A percentile compares a stretch with the other conserved stretches of the same genome.
Evolutionary conservation across 2,329 filamentous ascomycete species (phyloP).

Genomic region (Monosporascus cannonballus): DNA sequence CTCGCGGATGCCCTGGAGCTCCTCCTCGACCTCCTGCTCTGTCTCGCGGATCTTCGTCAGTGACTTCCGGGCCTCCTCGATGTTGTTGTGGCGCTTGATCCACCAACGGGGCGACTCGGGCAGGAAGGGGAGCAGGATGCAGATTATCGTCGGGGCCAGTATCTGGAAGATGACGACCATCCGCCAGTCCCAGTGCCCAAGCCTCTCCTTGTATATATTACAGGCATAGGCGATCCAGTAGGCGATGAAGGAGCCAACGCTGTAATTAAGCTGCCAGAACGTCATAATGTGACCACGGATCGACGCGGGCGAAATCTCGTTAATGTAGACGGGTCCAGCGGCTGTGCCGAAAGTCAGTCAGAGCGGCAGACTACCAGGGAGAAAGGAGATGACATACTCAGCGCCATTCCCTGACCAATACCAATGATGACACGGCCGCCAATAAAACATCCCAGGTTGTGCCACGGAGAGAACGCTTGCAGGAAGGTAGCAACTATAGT

Average conservation of each 20-base stretch:
- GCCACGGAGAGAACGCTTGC: conserved; percentile 57
- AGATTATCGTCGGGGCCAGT: conserved; percentile 57
- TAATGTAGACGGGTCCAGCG: conserved; percentile 65
- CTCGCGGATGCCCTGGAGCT: conserved; percentile 58
- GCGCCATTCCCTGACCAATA: conserved; percentile 62
- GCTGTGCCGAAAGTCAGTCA: conserved; percentile 31
- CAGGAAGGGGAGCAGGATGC: conserved; percentile 56
- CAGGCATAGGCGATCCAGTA: conserved; percentile 62
- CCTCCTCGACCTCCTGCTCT: conserved; percentile 60
- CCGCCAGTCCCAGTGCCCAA: conserved; percentile 69
- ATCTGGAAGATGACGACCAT: conserved; percentile 70
- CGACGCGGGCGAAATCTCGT: conserved; percentile 57
- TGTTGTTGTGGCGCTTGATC: conserved; percentile 52
- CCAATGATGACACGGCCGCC: conserved; percentile 63
- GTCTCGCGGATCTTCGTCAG: conserved; percentile 57
- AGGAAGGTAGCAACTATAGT: conserved; percentile 64
- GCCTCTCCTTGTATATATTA: conserved; percentile 43
- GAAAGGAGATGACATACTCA: conserved; percentile 37
- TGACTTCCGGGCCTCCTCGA: conserved; percentile 53
- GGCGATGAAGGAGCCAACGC: conserved; percentile 58
- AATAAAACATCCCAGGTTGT: conserved; percentile 60
- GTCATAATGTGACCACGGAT: conserved; percentile 64
- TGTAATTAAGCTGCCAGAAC: conserved; percentile 65
- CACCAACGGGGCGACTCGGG: conserved; percentile 66
- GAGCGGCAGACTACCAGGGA: conserved; percentile 11